Base-by-base conservation (phyloP, 495 filamentous ascomycete genomes). In the Penicillium coffeae region DNA sequence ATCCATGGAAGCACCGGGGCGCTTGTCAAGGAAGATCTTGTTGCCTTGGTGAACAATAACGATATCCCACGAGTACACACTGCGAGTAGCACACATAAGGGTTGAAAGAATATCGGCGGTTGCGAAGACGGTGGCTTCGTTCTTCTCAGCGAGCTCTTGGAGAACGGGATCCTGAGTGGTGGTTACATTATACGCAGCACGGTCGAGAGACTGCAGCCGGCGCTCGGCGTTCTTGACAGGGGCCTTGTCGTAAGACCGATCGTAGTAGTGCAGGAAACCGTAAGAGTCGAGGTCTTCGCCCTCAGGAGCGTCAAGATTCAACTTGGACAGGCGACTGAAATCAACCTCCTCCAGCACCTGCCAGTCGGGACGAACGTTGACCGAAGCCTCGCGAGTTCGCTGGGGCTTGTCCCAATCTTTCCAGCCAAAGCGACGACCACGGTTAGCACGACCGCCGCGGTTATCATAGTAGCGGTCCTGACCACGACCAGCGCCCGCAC, bases 11-110 rank as follows among this genome's bases (percentile, higher is more conserved):
- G 89, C 86, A 48, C 87, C 88, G 46, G 95, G 90, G 47, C 93
- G 88, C 82, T 98, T 98, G 79, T 98, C 93, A 54, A 98, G 85
- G 80, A 87, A 98, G 69, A 98, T 80, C 79, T 96, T 96, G 83
- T 90, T 87, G 64, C 87, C 89, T 64, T 92, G 87, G 57, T 85
- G 81, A 43, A 86, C 71, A 52, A 98, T 92, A 62, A 98, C 86
- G 50, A 98, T 84, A 70, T 98, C 93, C 93, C 93, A 98, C 10
- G 90, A 89, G 78, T 96, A 96, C 38, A 98, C 88, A 32, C 88
- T 93, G 46, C 93, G 84, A 33, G 94, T 87, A 15, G 93, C 84
- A 70, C 94, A 97, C 93, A 98, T 98, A 56, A 98, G 84, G 92
- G 96, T 96, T 46, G 90, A 96, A 42, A 98, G 81, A 59, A 97